Evolutionary conservation across 139 green algal species (phyloP), one percentile per base, ranked within the genome.

Genomic region (Chlorella ohadii): DNA sequence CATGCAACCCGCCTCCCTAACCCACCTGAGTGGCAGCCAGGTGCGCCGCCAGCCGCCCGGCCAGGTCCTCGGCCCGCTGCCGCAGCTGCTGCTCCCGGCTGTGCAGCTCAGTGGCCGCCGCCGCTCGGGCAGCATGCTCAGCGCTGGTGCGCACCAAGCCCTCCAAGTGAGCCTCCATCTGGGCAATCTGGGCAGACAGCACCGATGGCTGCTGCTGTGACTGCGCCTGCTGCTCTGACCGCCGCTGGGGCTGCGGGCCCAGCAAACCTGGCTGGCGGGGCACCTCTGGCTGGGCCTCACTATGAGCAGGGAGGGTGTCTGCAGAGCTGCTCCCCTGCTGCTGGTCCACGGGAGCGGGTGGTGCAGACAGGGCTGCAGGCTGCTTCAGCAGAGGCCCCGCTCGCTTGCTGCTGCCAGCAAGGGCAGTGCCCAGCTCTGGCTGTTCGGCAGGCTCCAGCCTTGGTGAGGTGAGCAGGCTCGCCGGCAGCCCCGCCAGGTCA

Each of bases 151-250:
- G 3, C 78, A 76, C 41, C 78, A 83, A 22, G 11, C 39, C 1
- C 63, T 83, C 41, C 41, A 83, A 38, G 2, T 51, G 41, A 9
- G 39, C 39, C 41, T 83, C 78, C 78, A 83, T 83, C 31, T 66
- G 78, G 19, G 78, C 34, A 47, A 83, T 31, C 41, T 83, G 64
- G 33, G 76, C 76, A 3, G 76, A 61, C 59, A 82, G 36, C 4
- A 27, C 59, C 3, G 76, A 55, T 6, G 25, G 33, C 34, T 73
- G 68, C 68, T 19, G 68, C 38, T 33, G 38, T 51, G 44, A 51
- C 36, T 33, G 20, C 6, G 34, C 16, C 19, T 44, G 36, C 36
- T 55, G 23, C 34, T n/a, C 23, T 75, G 68, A 22, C 36, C 4
- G 68, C 68, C 22, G 68, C 34, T 22, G 36, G 15, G 68, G 68